These are phyloP conservation scores for Caryopteris hybrid DNA, from an alignment of 305 asterid species.

Conservation along the genomic window DNA sequence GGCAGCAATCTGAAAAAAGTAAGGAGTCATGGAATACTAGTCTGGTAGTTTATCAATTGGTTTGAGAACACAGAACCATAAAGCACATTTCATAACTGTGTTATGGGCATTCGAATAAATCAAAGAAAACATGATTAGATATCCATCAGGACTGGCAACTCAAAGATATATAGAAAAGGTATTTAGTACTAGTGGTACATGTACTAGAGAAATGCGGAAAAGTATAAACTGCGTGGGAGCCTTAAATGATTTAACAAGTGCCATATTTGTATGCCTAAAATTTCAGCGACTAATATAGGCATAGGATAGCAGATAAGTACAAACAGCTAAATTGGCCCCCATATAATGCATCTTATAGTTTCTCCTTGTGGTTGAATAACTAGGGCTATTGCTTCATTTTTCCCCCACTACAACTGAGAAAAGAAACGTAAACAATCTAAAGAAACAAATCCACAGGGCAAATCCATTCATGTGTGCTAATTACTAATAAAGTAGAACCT, in stretches of 20 bases:
- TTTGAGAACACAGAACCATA: conserved; percentile 1
- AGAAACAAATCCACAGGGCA: background rate
- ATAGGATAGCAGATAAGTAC: background rate
- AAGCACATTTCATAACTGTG: background rate
- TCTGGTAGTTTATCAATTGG: background rate
- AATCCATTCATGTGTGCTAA: background rate
- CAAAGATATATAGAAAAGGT: background rate
- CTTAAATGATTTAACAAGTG: background rate
- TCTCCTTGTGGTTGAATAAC: background rate
- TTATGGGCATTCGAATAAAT: conserved; percentile 1
- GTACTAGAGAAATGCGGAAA: conserved; percentile 1
- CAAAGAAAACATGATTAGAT: background rate
- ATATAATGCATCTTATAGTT: background rate
- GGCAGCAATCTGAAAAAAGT: conserved; percentile 64
- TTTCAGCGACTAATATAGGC: background rate
- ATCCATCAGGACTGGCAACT: background rate
- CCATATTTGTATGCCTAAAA: background rate
- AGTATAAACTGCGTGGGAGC: background rate
- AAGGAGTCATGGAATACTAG: conserved; percentile 5
- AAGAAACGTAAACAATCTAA: background rate
- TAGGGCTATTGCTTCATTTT: background rate
- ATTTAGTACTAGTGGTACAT: background rate
- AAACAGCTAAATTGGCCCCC: background rate
- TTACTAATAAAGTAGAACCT: background rate
- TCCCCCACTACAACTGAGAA: background rate